Evolutionary conservation across 306 rosid species (phyloP), one percentile per base, ranked within the genome.

Genomic region (Morella rubra): DNA sequence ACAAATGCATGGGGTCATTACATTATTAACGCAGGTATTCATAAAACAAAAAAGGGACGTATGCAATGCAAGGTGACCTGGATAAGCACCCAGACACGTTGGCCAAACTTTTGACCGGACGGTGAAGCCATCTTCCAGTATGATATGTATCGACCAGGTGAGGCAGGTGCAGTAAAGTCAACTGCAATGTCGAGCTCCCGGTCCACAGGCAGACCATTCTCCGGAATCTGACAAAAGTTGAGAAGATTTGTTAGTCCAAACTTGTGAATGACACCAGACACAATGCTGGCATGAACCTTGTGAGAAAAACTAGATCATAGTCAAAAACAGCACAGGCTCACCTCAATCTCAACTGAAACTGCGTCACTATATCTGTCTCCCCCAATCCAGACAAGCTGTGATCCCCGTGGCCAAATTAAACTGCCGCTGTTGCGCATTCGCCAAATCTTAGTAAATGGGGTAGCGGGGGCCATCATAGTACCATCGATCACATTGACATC

Each of bases 381-480:
- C 27, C 90, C 98, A 72, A 81, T 86, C 92, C 98, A 91, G 69
- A 89, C 85, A 73, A 96, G 93, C 79, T 86, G 88, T 62, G 93
- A 82, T 71, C 93, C 97, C 47, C 60, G 80, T 50, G 93, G 97
- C 99, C 99, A 96, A 44, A 68, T 72, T 49, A 65, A 1, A 73
- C 86, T 50, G 60, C 99, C 99, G 64, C 51, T 89, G 85, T 96
- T 96, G 44, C 86, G 88, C 94, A 96, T 84, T 82, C 91, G 86
- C 98, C 99, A 96, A 78, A 93, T 91, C 86, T 96, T 96, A 74
- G 96, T 96, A 77, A 96, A 93, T 71, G 85, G 79, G 44, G 96
- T 89, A 65, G 85, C 78, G 60, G 99, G 98, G 72, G 94, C 82
- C 89, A 96, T 91, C 73, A 87, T 49, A 16, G 99, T 93, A 71